A percentile compares a stretch with the other conserved stretches of the same genome.
phyloP scores from a whole-genome alignment of 768 basidiomycete genomes.

The Mycena alexandri region DNA sequence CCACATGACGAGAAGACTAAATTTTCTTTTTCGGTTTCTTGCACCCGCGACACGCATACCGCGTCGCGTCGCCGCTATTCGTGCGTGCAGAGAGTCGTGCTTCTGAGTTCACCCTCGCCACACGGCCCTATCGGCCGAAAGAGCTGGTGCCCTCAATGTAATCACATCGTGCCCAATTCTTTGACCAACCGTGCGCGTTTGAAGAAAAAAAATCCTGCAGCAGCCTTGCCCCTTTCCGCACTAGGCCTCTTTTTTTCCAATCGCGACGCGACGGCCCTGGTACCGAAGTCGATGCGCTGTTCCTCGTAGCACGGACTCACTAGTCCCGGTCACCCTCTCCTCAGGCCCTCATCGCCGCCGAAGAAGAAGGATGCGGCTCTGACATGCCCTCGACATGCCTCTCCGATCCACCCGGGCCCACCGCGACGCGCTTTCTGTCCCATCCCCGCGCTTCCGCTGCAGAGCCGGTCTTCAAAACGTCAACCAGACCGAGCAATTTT shows the following conservation, averaged over 20 bases:
- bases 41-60: too few species aligned
- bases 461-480: conserved; percentile 33
- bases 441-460: conserved; percentile 32
- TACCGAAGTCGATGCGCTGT: conserved; percentile 4
- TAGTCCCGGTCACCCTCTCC: conserved; percentile 10
- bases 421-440: neutral
- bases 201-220: too few species aligned
- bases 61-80: too few species aligned
- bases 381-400: conserved; percentile 21
- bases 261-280: neutral
- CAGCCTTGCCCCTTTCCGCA: neutral
- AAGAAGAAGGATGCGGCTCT: conserved; percentile 21
- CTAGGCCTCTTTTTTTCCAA: neutral
- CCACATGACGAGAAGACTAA: too few species aligned
- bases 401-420: conserved; percentile 17
- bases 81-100: too few species aligned
- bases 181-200: neutral
- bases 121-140: too few species aligned
- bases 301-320: conserved; percentile 28
- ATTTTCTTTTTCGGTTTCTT: too few species aligned
- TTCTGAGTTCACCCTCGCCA: too few species aligned
- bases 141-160: too few species aligned
- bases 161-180: neutral
- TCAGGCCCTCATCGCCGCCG: conserved; percentile 24
- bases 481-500: conserved; percentile 26